A percentile compares a stretch with the other conserved stretches of the same genome.
phyloP scores from a whole-genome alignment of 768 basidiomycete genomes.

The Boletus rubescentipes region DNA sequence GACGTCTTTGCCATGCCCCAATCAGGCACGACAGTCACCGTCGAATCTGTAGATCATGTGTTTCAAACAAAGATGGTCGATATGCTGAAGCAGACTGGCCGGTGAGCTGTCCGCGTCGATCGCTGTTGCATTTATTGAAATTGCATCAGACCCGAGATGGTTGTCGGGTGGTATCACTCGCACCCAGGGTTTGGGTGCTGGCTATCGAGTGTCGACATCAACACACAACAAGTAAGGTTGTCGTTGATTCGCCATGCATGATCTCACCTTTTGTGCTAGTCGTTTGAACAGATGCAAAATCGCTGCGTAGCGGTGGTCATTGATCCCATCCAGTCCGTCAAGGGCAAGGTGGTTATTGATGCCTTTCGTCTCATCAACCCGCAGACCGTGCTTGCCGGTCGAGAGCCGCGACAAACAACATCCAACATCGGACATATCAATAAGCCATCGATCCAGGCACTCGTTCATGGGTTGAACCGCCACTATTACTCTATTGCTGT shows the following conservation, averaged over 20 bases:
- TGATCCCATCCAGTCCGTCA: slow-evolving; percentile 98
- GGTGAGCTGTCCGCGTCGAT: slow-evolving; percentile 50
- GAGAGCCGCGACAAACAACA: slow-evolving; percentile 95
- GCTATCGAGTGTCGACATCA: slow-evolving; percentile 98
- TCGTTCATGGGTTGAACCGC: slow-evolving; percentile 96
- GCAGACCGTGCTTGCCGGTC: slow-evolving; percentile 82
- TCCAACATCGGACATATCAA: slow-evolving; percentile 99
- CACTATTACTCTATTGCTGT: slow-evolving; percentile 99
- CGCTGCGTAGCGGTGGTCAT: slow-evolving; percentile 97
- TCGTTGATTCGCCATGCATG: background rate
- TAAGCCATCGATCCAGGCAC: slow-evolving; percentile 98
- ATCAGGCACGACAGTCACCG: slow-evolving; percentile 94
- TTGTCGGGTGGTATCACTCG: slow-evolving; percentile 99
- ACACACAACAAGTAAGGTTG: slow-evolving; percentile 84
- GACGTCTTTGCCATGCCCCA: slow-evolving; percentile 99
- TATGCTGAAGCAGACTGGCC: slow-evolving; percentile 98
- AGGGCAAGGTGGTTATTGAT: slow-evolving; percentile 98
- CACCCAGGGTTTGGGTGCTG: slow-evolving; percentile 99
- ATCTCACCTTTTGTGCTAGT: slow-evolving; percentile 48
- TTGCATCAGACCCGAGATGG: slow-evolving; percentile 82
- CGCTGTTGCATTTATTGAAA: slow-evolving; percentile 2
- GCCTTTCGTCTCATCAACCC: slow-evolving; percentile 98
- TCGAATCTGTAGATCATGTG: slow-evolving; percentile 98
- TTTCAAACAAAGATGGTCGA: slow-evolving; percentile 99
- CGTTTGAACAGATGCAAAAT: slow-evolving; percentile 91